Percentiles rank a stretch among this genome's conserved stretches.
phyloP scores from a whole-genome alignment of 805 yeast genomes.

The Komagataella pseudopastoris region DNA sequence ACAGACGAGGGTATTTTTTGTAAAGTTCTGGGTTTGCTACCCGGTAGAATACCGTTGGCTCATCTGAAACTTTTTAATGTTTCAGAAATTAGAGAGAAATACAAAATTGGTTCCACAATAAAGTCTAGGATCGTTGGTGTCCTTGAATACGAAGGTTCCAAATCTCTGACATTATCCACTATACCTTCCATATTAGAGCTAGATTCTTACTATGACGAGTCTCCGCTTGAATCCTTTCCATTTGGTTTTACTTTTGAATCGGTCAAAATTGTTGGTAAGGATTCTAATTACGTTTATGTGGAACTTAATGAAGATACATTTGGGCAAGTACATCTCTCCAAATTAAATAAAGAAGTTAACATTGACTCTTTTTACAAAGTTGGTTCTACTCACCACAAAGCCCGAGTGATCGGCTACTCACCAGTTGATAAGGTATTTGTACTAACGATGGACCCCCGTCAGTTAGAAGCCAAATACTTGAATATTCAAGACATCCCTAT shows the following conservation, averaged over 20 bases:
- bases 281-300: slow-evolving; percentile 40
- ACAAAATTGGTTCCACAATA: slow-evolving; percentile 50
- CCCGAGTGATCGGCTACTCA: slow-evolving; percentile 67
- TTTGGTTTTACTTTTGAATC: slow-evolving; percentile 57
- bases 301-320: slow-evolving; percentile 35
- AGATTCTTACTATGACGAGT: slow-evolving; percentile 5
- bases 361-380: slow-evolving; percentile 35
- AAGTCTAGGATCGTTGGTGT: slow-evolving; percentile 62
- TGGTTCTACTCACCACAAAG: slow-evolving; percentile 54
- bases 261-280: slow-evolving; percentile 48
- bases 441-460: slow-evolving; percentile 55
- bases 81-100: slow-evolving; percentile 43
- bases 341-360: slow-evolving; percentile 34
- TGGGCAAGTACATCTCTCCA: slow-evolving; percentile 76
- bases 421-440: slow-evolving; percentile 51
- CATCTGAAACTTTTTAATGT: slow-evolving; percentile 38
- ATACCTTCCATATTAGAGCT: slow-evolving; percentile 38
- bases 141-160: slow-evolving; percentile 31
- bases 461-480: slow-evolving; percentile 52
- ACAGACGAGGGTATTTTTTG: slow-evolving; percentile 52
- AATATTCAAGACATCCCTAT: slow-evolving; percentile 59
- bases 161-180: slow-evolving; percentile 50
- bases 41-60: slow-evolving; percentile 55
- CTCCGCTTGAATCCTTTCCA: slow-evolving; percentile 55
- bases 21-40: slow-evolving; percentile 61